Conservation (phyloP, 2,329 filamentous ascomycete genomes). For the Ploettnerulaceae sp. region DNA sequence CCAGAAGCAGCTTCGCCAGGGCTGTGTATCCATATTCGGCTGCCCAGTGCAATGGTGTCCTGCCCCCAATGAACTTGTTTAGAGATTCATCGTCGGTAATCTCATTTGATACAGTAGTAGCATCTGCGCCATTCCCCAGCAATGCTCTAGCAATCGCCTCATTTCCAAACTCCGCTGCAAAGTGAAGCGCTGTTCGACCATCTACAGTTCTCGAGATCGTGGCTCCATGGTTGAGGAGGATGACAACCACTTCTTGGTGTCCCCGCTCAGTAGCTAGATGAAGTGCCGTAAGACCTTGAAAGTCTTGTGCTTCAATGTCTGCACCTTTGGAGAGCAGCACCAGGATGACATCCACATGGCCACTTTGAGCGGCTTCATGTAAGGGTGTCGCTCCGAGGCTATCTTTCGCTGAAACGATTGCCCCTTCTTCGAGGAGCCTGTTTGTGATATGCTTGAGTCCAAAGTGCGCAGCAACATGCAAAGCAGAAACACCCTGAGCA, state of each 20-base stretch:
- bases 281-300: neutral
- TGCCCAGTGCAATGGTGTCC: too few relatives aligned
- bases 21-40: too few relatives aligned
- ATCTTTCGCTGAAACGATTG: neutral
- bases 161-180: too few relatives aligned
- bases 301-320: neutral
- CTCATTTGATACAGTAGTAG: too few relatives aligned
- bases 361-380: neutral
- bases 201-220: too few relatives aligned
- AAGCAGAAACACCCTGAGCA: conserved; percentile 19
- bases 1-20: too few relatives aligned
- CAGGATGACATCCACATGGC: neutral
- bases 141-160: too few relatives aligned
- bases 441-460: conserved; percentile 15
- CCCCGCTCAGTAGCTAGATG: neutral
- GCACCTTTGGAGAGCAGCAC: neutral
- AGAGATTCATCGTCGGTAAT: too few relatives aligned
- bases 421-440: neutral
- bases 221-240: neutral
- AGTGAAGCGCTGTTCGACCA: too few relatives aligned
- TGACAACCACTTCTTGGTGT: neutral
- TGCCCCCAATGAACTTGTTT: too few relatives aligned
- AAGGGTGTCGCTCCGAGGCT: neutral
- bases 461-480: conserved; percentile 30
- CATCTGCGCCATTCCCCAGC: too few relatives aligned